Percentiles rank a stretch among this genome's conserved stretches.
Evolutionary conservation across 495 filamentous ascomycete genomes (phyloP).

Genomic region (Penicillium malachiteum): DNA sequence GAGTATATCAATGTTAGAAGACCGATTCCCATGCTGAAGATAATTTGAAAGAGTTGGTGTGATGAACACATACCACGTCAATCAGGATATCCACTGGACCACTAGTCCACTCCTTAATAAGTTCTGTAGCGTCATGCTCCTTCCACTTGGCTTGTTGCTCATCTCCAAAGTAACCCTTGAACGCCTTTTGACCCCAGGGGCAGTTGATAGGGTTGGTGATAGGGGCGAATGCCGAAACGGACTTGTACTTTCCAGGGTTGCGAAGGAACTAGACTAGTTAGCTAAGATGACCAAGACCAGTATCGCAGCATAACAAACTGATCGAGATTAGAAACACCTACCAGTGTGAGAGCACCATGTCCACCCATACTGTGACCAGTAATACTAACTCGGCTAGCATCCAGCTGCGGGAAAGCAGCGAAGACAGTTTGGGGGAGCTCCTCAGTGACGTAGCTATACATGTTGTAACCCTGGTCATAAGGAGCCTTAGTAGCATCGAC

Average conservation of each 20-base stretch:
- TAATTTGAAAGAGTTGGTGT: background rate
- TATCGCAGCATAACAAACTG: too few species aligned
- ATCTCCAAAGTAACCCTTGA: conserved; percentile 82
- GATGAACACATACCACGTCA: conserved; percentile 62
- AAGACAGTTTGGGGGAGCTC: conserved; percentile 82
- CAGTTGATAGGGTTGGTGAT: conserved; percentile 84
- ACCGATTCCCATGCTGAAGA: background rate
- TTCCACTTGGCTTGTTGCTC: conserved; percentile 72
- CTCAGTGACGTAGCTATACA: conserved; percentile 84
- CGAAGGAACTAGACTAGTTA: conserved; percentile 64
- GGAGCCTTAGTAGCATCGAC: conserved; percentile 79
- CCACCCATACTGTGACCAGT: conserved; percentile 96
- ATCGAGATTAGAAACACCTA: conserved; percentile 21
- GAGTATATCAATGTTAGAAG: background rate
- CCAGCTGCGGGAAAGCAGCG: conserved; percentile 61
- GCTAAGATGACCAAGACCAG: background rate
- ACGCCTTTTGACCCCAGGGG: conserved; percentile 96
- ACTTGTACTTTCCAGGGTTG: conserved; percentile 84
- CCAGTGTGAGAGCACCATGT: conserved; percentile 86
- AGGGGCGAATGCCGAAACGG: conserved; percentile 86
- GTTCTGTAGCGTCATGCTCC: conserved; percentile 88
- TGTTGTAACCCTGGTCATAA: conserved; percentile 75
- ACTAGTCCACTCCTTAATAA: conserved; percentile 69
- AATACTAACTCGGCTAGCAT: conserved; percentile 68
- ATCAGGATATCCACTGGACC: conserved; percentile 72